These are phyloP conservation scores for Dianthus caryophyllus DNA, from an alignment of 148 eudicot genomes.

Conservation along the genomic window DNA sequence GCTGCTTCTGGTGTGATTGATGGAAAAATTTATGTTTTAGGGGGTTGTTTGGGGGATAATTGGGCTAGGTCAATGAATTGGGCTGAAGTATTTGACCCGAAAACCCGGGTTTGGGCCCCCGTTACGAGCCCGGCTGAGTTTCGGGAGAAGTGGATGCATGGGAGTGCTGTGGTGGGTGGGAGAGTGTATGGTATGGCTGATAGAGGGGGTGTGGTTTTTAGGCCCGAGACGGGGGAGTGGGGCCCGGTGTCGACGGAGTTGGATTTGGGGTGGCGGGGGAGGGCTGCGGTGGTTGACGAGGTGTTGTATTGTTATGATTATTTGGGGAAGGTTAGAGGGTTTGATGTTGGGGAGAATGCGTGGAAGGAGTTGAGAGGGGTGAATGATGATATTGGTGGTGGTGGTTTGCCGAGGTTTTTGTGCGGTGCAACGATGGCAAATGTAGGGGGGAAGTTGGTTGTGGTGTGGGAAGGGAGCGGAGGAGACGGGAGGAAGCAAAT, in stretches of 20 bases:
- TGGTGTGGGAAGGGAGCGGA: slow-evolving; percentile 73
- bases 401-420: slow-evolving; percentile 70
- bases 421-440: slow-evolving; percentile 88
- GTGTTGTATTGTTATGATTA: slow-evolving; percentile 87
- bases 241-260: slow-evolving; percentile 53
- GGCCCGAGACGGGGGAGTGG: slow-evolving; percentile 53
- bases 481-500: slow-evolving; percentile 38
- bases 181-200: slow-evolving; percentile 91
- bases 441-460: slow-evolving; percentile 71
- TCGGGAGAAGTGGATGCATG: slow-evolving; percentile 92
- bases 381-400: slow-evolving; percentile 34
- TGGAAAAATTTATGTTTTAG: slow-evolving; percentile 79
- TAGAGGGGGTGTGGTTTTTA: slow-evolving; percentile 77
- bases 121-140: slow-evolving; percentile 53
- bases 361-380: slow-evolving; percentile 82
- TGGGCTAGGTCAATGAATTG: slow-evolving; percentile 60
- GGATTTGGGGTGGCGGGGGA: slow-evolving; percentile 93
- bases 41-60: slow-evolving; percentile 82
- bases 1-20: slow-evolving; percentile 61
- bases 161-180: slow-evolving; percentile 64
- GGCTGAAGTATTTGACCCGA: slow-evolving; percentile 86
- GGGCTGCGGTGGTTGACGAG: slow-evolving; percentile 68
- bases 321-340: slow-evolving; percentile 83
- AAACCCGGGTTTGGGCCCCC: slow-evolving; percentile 39
- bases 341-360: slow-evolving; percentile 51